Evolutionary conservation across 192 early-diverging fungal genomes (phyloP), one percentile per base, ranked within the genome.

Genomic region (Coemansia sp.): DNA sequence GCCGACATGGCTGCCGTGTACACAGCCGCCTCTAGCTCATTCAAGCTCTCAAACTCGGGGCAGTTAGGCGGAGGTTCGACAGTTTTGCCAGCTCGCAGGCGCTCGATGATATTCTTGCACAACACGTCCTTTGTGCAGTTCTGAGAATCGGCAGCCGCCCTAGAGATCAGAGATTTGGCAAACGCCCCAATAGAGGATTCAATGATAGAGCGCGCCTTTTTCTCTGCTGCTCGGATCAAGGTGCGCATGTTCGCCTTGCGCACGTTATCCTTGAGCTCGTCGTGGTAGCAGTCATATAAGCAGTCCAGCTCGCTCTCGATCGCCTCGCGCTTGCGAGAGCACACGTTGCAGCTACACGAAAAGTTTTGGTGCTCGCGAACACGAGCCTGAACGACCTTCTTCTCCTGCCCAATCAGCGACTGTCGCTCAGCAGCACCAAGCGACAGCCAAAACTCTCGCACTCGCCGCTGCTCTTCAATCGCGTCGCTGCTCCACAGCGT

Each of bases 341-440:
- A 83, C 45, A 67, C 62, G 63, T 68, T 77, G 62, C 80, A 83
- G 47, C 36, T 70, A 59, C 80, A 83, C 11, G 75, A 73, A 63
- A 77, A 76, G 56, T 77, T 76, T 60, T 77, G 75, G 59, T 83
- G 80, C 39, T 83, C 68, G 14, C 69, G 75, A 10, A 83, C 75
- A 16, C 75, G 72, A 14, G 71, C 62, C 43, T 68, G 28, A 2
- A 83, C 75, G 41, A 74, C 66, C 21, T 68, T 63, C 68, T 77
- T 76, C n/a, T 77, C 80, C 0, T 74, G 59, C 42, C 70, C 28
- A 23, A 77, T 63, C 37, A 83, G 35, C 28, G 57, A 52, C 34
- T 69, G 68, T 14, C 68, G 74, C 62, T 83, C 68, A 18, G 62
- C 28, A 9, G 71, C 68, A 43, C 59, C 69, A 12, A 83, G 43